phyloP scores from a whole-genome alignment of 257 asterid genomes.

The Rehmannia glutinosa region DNA sequence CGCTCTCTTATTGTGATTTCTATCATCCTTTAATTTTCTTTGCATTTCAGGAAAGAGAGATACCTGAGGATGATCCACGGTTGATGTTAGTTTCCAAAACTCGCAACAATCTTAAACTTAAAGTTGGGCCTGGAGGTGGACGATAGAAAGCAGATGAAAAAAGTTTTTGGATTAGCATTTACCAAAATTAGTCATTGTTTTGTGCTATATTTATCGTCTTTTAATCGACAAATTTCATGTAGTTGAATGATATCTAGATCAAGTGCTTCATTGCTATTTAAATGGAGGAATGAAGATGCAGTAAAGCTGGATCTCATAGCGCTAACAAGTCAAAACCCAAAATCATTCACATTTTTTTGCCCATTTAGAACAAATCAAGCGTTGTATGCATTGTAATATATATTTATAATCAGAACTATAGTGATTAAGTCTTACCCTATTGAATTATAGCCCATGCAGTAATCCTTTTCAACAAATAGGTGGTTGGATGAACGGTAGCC shows the following conservation, averaged over 20 bases:
- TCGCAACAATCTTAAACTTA: slow-evolving; percentile 32
- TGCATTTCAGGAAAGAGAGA: slow-evolving; percentile 62
- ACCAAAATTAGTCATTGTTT: background rate
- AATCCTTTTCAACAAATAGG: too few relatives aligned
- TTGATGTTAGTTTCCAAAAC: slow-evolving; percentile 44
- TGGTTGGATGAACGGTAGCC: too few relatives aligned
- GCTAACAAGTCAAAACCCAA: too few relatives aligned
- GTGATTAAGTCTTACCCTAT: too few relatives aligned
- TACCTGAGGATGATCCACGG: slow-evolving; percentile 89
- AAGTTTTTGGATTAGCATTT: slow-evolving; percentile 1
- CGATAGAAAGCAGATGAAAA: slow-evolving; percentile 26
- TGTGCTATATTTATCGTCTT: background rate
- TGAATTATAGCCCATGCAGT: too few relatives aligned
- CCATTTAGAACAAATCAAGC: too few relatives aligned
- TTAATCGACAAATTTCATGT: background rate
- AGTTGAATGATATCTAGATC: slow-evolving; percentile 11
- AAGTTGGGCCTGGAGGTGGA: slow-evolving; percentile 40
- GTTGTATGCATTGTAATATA: too few relatives aligned
- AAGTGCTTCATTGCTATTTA: slow-evolving; percentile 6
- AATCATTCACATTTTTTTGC: too few relatives aligned
- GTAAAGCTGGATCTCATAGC: too few relatives aligned
- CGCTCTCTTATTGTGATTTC: background rate
- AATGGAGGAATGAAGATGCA: background rate
- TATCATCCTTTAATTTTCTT: background rate
- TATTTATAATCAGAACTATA: too few relatives aligned